phyloP scores from a whole-genome alignment of 441 rosid species.

The Jatropha multifida region DNA sequence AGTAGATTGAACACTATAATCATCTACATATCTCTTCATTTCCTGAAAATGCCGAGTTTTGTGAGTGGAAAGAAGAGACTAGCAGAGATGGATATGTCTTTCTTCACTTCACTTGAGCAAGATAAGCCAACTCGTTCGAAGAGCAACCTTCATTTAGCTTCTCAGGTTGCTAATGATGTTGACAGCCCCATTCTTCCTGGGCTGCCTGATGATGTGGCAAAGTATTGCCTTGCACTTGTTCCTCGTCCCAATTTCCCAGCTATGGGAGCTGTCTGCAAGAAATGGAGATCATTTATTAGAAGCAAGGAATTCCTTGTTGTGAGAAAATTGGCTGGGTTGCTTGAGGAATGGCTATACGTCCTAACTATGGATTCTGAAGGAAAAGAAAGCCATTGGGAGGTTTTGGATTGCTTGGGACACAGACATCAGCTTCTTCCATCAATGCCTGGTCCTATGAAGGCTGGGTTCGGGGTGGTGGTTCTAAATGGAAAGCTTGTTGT shows the following conservation, averaged over 20 bases:
- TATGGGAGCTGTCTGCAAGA: conserved; percentile 88
- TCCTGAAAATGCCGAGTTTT: conserved; percentile 48
- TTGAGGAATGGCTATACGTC: conserved; percentile 90
- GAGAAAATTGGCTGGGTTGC: conserved; percentile 69
- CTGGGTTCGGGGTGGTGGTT: conserved; percentile 75
- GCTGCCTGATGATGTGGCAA: conserved; percentile 89
- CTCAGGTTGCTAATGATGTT: conserved; percentile 36
- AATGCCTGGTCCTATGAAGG: conserved; percentile 78
- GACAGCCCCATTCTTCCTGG: conserved; percentile 73
- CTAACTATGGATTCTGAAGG: conserved; percentile 66
- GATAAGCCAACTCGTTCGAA: conserved; percentile 34
- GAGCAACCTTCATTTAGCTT: conserved; percentile 34
- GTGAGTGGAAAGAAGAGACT: conserved; percentile 59
- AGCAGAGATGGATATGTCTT: conserved; percentile 41
- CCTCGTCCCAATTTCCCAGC: conserved; percentile 73
- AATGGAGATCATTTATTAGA: conserved; percentile 80
- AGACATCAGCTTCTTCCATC: conserved; percentile 61
- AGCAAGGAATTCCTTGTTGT: conserved; percentile 82
- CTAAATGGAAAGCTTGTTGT: conserved; percentile 82
- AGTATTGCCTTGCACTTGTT: conserved; percentile 78
- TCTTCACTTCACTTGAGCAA: conserved; percentile 28
- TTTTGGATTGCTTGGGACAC: conserved; percentile 68
- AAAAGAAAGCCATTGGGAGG: conserved; percentile 91
- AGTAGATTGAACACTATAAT: conserved; percentile 19
- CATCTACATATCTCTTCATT: conserved; percentile 19